Conservation (phyloP, 2,329 filamentous ascomycete genomes). For the Lachnellula hyalina region DNA sequence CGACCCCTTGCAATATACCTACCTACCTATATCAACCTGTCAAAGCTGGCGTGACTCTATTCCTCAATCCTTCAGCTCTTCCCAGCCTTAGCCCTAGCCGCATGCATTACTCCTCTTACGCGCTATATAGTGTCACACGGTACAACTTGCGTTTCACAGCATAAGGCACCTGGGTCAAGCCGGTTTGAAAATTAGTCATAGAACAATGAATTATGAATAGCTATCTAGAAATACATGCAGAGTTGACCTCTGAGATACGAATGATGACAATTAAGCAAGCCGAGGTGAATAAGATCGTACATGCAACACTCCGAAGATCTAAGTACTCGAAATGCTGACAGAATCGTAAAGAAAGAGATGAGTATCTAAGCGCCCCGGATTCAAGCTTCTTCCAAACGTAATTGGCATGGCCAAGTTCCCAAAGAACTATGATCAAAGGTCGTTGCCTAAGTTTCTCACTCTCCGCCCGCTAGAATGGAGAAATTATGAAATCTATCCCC, state of each 20-base stretch:
- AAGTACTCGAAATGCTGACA: not conserved
- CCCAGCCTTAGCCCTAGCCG: not conserved
- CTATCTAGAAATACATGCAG: conserved; percentile 5
- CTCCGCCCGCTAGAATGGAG: not conserved
- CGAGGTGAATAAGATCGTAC: conserved; percentile 2
- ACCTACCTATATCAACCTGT: not conserved
- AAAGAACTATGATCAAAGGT: not conserved
- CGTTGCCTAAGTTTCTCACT: not conserved
- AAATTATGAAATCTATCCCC: conserved; percentile 6
- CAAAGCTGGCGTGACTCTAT: not conserved
- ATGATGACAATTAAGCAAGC: conserved; percentile 1
- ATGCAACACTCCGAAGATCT: not conserved
- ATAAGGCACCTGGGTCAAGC: too few relatives aligned
- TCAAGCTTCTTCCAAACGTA: not conserved
- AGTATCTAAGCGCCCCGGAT: not conserved
- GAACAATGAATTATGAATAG: too few relatives aligned
- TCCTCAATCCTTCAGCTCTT: not conserved
- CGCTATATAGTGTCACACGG: not conserved
- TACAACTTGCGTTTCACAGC: not conserved
- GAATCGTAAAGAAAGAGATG: not conserved
- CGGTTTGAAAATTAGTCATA: too few relatives aligned
- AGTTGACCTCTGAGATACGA: conserved; percentile 1
- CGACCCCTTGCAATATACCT: not conserved
- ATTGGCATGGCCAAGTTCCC: too few relatives aligned
- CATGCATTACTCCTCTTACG: too few relatives aligned